Conservation (phyloP, 108 stramenopile species). For the Hondaea fermentalgiana region DNA sequence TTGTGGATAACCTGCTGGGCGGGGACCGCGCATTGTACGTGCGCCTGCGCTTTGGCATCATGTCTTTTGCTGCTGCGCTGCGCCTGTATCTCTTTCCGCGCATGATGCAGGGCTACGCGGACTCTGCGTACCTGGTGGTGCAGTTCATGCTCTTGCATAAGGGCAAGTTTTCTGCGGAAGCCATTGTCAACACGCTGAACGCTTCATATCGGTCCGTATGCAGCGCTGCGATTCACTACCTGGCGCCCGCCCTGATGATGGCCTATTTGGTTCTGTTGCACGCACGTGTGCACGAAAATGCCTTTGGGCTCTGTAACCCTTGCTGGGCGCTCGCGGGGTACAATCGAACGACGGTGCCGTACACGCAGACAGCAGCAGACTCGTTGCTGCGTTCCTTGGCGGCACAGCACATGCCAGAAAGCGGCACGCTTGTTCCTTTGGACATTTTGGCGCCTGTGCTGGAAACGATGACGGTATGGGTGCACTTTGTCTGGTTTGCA, state of each 20-base stretch:
- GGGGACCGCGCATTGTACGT: neutral
- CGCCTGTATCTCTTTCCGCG: neutral
- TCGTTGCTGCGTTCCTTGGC: neutral
- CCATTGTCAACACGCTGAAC: neutral
- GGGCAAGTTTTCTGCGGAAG: neutral
- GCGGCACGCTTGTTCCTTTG: neutral
- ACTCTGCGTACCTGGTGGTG: neutral
- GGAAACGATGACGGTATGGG: neutral
- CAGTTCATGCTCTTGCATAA: neutral
- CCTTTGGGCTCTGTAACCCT: neutral
- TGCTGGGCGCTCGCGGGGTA: neutral
- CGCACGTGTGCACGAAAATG: neutral
- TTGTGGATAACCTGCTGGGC: neutral
- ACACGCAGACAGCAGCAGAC: neutral
- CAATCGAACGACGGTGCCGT: neutral
- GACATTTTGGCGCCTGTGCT: neutral
- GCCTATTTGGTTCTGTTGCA: neutral
- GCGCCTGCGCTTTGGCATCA: neutral
- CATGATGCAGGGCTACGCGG: neutral
- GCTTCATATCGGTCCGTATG: neutral
- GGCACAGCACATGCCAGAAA: neutral
- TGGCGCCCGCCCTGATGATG: neutral
- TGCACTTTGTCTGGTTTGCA: neutral
- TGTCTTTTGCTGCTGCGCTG: neutral
- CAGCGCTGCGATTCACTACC: neutral